Conservation (phyloP, 176 grass and related monocot genomes). For the Saccharum spontaneum region DNA sequence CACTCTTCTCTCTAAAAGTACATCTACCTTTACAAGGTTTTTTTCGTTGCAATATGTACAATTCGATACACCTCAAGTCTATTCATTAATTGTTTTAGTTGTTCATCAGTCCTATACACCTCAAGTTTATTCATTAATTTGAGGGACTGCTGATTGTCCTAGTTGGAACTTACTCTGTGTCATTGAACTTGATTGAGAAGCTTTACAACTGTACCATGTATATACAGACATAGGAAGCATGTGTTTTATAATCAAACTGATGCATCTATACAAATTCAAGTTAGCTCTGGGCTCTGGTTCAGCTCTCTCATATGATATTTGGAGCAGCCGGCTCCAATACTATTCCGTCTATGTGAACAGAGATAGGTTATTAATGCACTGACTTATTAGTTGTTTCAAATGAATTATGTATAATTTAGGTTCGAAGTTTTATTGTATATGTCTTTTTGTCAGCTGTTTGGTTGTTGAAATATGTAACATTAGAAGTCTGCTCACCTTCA, state of each 20-base stretch:
- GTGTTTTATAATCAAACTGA: not conserved
- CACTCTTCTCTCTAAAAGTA: too few relatives aligned
- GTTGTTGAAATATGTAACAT: not conserved
- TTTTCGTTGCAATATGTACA: too few relatives aligned
- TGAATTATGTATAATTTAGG: slow-evolving; percentile 8
- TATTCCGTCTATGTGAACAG: not conserved
- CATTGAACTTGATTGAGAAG: not conserved
- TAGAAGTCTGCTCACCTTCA: not conserved
- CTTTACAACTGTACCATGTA: not conserved
- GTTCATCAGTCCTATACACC: too few relatives aligned
- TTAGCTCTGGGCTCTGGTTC: not conserved
- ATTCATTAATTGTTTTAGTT: too few relatives aligned
- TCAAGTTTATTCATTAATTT: too few relatives aligned
- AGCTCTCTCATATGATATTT: not conserved
- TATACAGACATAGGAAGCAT: not conserved
- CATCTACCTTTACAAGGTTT: too few relatives aligned
- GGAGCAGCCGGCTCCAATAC: not conserved
- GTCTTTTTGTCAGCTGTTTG: not conserved
- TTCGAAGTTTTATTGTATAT: not conserved
- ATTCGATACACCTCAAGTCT: too few relatives aligned
- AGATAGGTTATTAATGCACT: not conserved
- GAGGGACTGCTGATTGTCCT: not conserved
- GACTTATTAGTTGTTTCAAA: not conserved
- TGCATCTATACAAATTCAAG: not conserved
- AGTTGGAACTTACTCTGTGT: not conserved